Base-by-base conservation (phyloP, 2,329 filamentous ascomycete species). In the Talaromyces atroroseus region DNA sequence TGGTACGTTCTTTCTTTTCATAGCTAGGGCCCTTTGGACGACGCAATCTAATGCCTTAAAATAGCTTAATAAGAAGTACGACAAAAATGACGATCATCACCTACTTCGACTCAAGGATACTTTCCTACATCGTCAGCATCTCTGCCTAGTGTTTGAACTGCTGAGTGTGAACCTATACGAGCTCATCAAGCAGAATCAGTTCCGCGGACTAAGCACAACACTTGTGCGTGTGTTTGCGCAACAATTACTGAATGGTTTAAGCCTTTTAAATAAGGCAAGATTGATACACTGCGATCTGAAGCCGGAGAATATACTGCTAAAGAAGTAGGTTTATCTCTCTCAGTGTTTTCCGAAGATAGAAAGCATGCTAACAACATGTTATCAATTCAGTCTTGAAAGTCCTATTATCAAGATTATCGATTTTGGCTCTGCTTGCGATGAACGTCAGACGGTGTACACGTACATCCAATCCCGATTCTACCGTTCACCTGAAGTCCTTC, bases 341-440 rank as follows among this genome's bases (percentile, higher is more conserved):
- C 40, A 26, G 10, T 26, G 11, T 40, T 12, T 52, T 49, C 34
- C 8, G 21, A 5, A 16, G 21, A 18, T 18, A 36, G 16, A 16
- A 18, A 14, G 16, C 32, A 54, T 32, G 52, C 47, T 59, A 36
- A 56, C 46, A 32, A 6, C 42, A 34, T 24, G 32, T 18, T 55
- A 34, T 21, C 34, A 45, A 16, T 45, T 14, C 32, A 86, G 84
- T 70, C 84, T 99, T 44, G 94, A 99, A 72, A 97, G 92, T 66
- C 94, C 94, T 2, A 97, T 99, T 64, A 99, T 99, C 81, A 99
- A 99, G 74, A 96, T 99, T 67, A 99, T 99, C 71, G 94, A 99
- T 80, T 99, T 99, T 69, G 94, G 94, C 45, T 99, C 94, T 38
- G 94, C 94, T 14, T 99, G 94, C 72, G 94, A 99, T 71, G 94